Percentiles rank a stretch among this genome's conserved stretches.
Evolutionary conservation across 2,329 filamentous ascomycete species (phyloP).

Genomic region (Calonectria henricotiae): DNA sequence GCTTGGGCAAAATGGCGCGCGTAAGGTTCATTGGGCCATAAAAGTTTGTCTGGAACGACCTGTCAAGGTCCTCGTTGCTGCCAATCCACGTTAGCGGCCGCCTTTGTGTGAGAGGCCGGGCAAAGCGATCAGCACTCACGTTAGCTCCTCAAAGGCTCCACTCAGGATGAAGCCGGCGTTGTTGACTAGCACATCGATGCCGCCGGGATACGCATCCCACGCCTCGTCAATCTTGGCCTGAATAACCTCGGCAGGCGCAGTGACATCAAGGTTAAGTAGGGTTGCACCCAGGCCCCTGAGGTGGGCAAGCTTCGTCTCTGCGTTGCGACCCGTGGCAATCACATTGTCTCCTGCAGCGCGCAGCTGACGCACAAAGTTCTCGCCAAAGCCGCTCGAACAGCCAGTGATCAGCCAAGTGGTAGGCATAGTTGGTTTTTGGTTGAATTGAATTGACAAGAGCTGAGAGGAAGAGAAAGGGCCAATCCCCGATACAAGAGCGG

Average conservation of each 20-base stretch:
- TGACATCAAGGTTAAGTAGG: slow-evolving; percentile 46
- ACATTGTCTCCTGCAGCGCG: slow-evolving; percentile 59
- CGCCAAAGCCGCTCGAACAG: slow-evolving; percentile 63
- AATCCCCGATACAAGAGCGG: too few relatives aligned
- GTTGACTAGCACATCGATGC: slow-evolving; percentile 60
- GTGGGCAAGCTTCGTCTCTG: slow-evolving; percentile 55
- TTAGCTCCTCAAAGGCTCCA: slow-evolving; percentile 50
- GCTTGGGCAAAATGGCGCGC: slow-evolving; percentile 55
- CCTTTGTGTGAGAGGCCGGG: background rate
- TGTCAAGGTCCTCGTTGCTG: slow-evolving; percentile 48
- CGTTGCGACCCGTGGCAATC: slow-evolving; percentile 61
- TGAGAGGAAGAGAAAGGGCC: too few relatives aligned
- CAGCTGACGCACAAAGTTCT: slow-evolving; percentile 58
- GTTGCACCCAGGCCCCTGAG: slow-evolving; percentile 51
- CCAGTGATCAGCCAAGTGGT: slow-evolving; percentile 63
- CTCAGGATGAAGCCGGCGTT: slow-evolving; percentile 58
- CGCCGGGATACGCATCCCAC: slow-evolving; percentile 46
- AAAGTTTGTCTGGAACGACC: slow-evolving; percentile 58
- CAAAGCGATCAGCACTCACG: slow-evolving; percentile 36
- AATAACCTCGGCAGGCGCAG: slow-evolving; percentile 17
- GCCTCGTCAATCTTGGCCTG: slow-evolving; percentile 39
- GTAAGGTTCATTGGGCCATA: slow-evolving; percentile 59
- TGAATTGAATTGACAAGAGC: background rate
- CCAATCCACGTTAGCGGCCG: slow-evolving; percentile 26
- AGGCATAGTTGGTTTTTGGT: slow-evolving; percentile 24